Percentiles rank a stretch among this genome's conserved stretches.
Evolutionary conservation across 2,329 filamentous ascomycete genomes (phyloP).

Genomic region (Cordyceps javanica): DNA sequence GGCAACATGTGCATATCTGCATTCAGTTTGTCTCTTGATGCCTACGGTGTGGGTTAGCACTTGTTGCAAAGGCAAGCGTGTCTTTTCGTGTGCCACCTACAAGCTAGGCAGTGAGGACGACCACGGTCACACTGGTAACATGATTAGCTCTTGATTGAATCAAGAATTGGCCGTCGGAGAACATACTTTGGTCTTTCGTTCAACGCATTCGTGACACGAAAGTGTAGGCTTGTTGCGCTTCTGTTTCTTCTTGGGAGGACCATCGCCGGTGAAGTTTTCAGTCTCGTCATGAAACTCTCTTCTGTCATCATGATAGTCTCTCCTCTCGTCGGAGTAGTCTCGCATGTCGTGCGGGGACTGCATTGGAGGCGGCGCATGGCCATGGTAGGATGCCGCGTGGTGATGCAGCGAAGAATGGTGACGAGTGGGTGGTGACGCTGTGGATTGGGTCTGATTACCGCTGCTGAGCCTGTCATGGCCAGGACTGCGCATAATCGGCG

Average conservation of each 20-base stretch:
- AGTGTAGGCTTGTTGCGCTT: constrained; percentile 80
- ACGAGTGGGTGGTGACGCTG: background rate
- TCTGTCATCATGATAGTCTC: constrained; percentile 6
- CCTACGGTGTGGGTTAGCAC: constrained; percentile 38
- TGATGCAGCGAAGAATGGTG: constrained; percentile 2
- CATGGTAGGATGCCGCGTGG: constrained; percentile 5
- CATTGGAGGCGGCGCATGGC: constrained; percentile 2
- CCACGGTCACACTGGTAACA: constrained; percentile 62
- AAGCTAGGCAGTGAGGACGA: constrained; percentile 61
- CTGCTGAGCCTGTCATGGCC: constrained; percentile 3
- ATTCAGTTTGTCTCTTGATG: constrained; percentile 70
- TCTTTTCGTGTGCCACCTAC: constrained; percentile 42
- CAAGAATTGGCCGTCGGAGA: background rate
- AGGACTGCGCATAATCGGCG: constrained; percentile 1
- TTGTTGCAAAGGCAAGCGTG: background rate
- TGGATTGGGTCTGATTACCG: background rate
- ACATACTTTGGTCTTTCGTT: constrained; percentile 72
- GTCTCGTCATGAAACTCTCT: constrained; percentile 11
- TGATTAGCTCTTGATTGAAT: background rate
- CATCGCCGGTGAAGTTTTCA: constrained; percentile 19
- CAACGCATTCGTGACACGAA: constrained; percentile 73
- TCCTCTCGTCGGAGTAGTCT: constrained; percentile 4
- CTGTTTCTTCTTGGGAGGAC: constrained; percentile 62
- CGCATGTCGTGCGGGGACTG: constrained; percentile 2
- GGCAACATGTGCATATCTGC: constrained; percentile 69